phyloP scores from a whole-genome alignment of 2,329 filamentous ascomycete species.

The Lachnellula subtilissima region DNA sequence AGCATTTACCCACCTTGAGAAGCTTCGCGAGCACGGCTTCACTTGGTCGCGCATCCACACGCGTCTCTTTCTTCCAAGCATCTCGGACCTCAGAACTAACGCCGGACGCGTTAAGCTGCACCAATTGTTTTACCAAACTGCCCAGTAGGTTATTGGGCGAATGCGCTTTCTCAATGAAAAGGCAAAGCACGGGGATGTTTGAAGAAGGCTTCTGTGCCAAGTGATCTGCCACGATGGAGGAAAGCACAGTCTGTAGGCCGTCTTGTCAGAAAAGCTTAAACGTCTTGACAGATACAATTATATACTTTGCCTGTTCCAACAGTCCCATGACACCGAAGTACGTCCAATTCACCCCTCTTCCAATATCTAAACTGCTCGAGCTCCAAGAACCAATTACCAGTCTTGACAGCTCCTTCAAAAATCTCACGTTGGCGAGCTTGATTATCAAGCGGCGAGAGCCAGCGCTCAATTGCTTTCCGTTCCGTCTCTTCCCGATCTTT shows the following conservation, averaged over 20 bases:
- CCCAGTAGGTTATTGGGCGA: conserved; percentile 21
- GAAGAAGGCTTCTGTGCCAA: background rate
- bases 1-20: conserved; percentile 1
- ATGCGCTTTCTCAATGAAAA: conserved; percentile 16
- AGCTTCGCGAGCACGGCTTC: background rate
- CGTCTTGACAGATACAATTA: background rate
- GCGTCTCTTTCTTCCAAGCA: conserved; percentile 8
- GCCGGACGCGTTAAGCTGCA: conserved; percentile 8
- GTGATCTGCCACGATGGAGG: conserved; percentile 10
- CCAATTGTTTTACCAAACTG: conserved; percentile 33
- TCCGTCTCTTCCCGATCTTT: conserved; percentile 2
- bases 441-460: conserved; percentile 16
- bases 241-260: conserved; percentile 11
- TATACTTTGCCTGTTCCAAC: conserved; percentile 16
- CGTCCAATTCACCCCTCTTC: conserved; percentile 12
- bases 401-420: background rate
- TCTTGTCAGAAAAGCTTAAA: background rate
- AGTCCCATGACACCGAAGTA: conserved; percentile 12
- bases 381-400: conserved; percentile 12
- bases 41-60: background rate
- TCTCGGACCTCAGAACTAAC: conserved; percentile 2
- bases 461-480: conserved; percentile 13
- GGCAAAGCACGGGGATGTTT: conserved; percentile 8
- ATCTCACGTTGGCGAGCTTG: conserved; percentile 9
- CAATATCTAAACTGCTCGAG: conserved; percentile 9